Evolutionary conservation across 441 rosid genomes (phyloP), one percentile per base, ranked within the genome.

Genomic region (Adansonia rubrostipa): DNA sequence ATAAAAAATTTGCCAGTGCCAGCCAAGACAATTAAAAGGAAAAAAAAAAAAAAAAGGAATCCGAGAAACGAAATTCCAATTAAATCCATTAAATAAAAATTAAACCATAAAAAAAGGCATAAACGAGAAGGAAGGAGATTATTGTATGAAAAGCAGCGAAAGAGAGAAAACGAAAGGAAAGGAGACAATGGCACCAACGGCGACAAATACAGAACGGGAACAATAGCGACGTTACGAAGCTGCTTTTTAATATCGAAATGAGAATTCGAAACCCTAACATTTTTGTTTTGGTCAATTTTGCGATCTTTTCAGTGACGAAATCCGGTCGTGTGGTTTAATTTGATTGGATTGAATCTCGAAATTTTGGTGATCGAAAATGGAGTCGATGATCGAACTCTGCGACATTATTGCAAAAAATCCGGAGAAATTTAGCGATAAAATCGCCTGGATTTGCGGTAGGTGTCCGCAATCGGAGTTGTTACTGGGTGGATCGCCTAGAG

Each of bases 401-500:
- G 99, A 94, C 84, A 86, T 96, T 58, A 85, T 90, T 19, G 87
- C 97, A 6, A 86, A 86, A 36, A 89, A 88, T 50, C 98, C 98
- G 77, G 81, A 81, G 60, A 95, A 91, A 77, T 94, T 92, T 85
- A 81, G 87, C 4, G 94, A 96, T 33, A 96, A 94, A 64, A 78
- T 96, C 57, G 86, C 89, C 57, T 94, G 99, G 98, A 88, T 96
- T 78, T 96, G 99, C 85, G 90, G 88, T 70, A 89, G 97, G 2
- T 96, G 99, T 76, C 97, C 99, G 17, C 97, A 88, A 76, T 87
- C 92, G 48, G 97, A 92, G 62, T 76, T 82, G 73, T 79, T 91
- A 17, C 85, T 74, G 58, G 78, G 84, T 45, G 95, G 87, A 82
- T 92, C 97, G 11, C 87, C 96, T 61, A 86, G 92, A 88, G 94